These are phyloP conservation scores for Rauvolfia tetraphylla DNA, from an alignment of 257 asterid species.

Conservation along the genomic window DNA sequence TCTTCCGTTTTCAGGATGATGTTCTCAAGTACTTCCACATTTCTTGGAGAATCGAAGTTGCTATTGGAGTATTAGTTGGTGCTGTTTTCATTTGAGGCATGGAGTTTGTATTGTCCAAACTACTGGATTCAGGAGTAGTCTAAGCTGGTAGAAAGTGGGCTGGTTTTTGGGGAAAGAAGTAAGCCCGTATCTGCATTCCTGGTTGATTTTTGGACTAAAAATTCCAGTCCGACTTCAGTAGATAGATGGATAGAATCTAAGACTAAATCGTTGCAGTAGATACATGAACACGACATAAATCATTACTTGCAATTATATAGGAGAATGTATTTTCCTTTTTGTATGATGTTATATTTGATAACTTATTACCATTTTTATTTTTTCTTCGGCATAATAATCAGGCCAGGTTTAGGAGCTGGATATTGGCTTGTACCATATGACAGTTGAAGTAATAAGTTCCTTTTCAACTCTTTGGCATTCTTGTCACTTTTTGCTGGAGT, in stretches of 20 bases:
- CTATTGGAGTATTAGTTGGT: background rate
- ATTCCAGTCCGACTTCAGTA: background rate
- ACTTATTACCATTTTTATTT: too few species aligned
- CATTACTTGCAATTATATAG: background rate
- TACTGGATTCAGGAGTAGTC: background rate
- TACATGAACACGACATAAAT: background rate
- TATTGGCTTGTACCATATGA: background rate
- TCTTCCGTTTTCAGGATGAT: conserved; percentile 1
- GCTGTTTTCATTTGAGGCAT: background rate
- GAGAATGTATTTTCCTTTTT: background rate
- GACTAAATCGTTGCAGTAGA: background rate
- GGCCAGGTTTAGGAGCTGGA: background rate
- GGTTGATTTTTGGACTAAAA: conserved; percentile 4
- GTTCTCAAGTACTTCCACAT: background rate
- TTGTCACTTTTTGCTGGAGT: too few species aligned
- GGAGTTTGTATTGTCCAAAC: background rate
- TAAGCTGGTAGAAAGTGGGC: background rate
- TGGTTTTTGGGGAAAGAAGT: background rate
- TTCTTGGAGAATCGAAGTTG: background rate
- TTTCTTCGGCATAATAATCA: conserved; percentile 2
- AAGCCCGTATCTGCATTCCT: background rate
- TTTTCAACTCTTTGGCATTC: background rate
- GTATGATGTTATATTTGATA: background rate
- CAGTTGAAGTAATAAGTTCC: background rate
- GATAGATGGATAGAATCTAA: background rate